These are phyloP conservation scores for Chalciporus pseudorubinellus DNA, from an alignment of 768 basidiomycete species.

Conservation along the genomic window DNA sequence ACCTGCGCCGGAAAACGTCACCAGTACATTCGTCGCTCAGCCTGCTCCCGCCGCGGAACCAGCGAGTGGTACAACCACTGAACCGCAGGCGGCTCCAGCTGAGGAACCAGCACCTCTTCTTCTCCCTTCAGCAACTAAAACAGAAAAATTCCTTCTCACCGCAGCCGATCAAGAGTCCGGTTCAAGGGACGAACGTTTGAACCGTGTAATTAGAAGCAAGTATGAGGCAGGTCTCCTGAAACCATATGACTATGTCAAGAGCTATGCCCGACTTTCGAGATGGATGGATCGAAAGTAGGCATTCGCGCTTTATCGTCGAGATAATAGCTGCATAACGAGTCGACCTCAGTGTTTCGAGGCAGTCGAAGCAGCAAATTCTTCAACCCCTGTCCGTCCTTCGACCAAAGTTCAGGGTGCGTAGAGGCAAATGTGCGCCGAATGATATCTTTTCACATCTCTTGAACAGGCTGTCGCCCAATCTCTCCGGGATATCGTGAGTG, in stretches of 20 bases:
- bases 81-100: constrained; percentile 24
- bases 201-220: constrained; percentile 90
- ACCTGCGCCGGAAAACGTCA: constrained; percentile 6
- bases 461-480: constrained; percentile 74
- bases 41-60: constrained; percentile 17
- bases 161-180: constrained; percentile 95
- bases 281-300: constrained; percentile 94
- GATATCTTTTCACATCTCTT: not conserved
- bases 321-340: not conserved
- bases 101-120: constrained; percentile 48
- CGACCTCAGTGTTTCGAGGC: constrained; percentile 70
- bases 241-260: constrained; percentile 96
- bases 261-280: constrained; percentile 83
- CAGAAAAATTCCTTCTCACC: constrained; percentile 86
- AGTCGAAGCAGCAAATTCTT: constrained; percentile 88
- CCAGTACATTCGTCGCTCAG: constrained; percentile 16
- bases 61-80: constrained; percentile 22
- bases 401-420: constrained; percentile 77
- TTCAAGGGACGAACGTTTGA: constrained; percentile 84
- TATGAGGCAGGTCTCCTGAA: constrained; percentile 94
- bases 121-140: constrained; percentile 71
- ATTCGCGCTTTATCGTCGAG: too few species aligned
- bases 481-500: constrained; percentile 71
- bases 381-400: constrained; percentile 83
- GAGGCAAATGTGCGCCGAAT: not conserved